phyloP scores from a whole-genome alignment of 768 basidiomycete species.

The Agrocybe pediades region DNA sequence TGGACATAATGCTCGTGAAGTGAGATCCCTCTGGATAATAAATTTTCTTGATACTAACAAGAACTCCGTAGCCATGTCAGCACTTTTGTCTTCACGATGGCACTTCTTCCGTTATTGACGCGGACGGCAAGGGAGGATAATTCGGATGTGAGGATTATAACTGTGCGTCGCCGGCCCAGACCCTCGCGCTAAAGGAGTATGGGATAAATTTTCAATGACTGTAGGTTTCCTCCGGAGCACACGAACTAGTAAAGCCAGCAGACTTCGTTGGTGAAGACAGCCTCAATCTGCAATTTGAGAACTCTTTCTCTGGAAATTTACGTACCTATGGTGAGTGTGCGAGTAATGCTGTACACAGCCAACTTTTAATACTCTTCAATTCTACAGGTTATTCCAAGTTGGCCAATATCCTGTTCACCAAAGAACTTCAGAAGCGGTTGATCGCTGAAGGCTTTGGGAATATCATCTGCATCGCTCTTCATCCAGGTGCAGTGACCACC shows the following conservation, averaged over 20 bases:
- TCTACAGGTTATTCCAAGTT: neutral
- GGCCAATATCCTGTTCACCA: neutral
- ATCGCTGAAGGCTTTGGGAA: neutral
- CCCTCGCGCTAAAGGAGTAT: neutral
- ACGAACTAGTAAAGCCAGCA: too few species aligned
- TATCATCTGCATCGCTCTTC: neutral
- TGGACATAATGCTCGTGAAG: constrained; percentile 17
- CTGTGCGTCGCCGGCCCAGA: neutral
- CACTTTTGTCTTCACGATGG: neutral
- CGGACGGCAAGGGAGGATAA: neutral
- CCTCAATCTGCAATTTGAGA: too few species aligned
- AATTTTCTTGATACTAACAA: too few species aligned
- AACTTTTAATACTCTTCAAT: neutral
- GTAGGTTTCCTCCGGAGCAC: neutral
- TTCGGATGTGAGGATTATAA: neutral
- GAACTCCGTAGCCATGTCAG: neutral
- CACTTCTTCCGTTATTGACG: neutral
- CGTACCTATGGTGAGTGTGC: too few species aligned
- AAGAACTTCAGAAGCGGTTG: neutral
- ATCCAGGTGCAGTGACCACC: neutral
- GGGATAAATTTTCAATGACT: too few species aligned
- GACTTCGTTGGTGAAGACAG: too few species aligned
- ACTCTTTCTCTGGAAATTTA: too few species aligned
- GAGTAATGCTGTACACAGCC: neutral
- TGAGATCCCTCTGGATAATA: too few species aligned